These are phyloP conservation scores for Shiraia sp. DNA, from an alignment of 2,329 filamentous ascomycete species.

Conservation along the genomic window DNA sequence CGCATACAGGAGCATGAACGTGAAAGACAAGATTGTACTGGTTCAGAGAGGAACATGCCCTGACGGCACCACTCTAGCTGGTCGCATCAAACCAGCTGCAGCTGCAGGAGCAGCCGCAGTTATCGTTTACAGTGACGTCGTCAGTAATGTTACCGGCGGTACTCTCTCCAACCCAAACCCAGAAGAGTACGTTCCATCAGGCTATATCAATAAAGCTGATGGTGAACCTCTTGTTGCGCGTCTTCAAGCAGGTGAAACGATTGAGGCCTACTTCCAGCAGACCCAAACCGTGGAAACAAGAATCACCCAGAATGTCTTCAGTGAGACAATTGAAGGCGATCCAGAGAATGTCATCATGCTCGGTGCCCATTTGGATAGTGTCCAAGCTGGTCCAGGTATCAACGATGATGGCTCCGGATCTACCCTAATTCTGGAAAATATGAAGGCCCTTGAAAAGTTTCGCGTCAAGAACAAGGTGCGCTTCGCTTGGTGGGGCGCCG, in stretches of 20 bases:
- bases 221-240: slow-evolving; percentile 47
- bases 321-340: slow-evolving; percentile 45
- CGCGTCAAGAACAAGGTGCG: slow-evolving; percentile 47
- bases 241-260: slow-evolving; percentile 46
- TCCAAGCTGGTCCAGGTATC: slow-evolving; percentile 45
- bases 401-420: slow-evolving; percentile 49
- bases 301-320: slow-evolving; percentile 52
- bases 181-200: slow-evolving; percentile 40
- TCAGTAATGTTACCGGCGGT: slow-evolving; percentile 45
- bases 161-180: slow-evolving; percentile 46
- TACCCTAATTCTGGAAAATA: slow-evolving; percentile 44
- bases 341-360: slow-evolving; percentile 44
- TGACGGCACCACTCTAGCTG: slow-evolving; percentile 47
- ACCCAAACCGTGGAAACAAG: slow-evolving; percentile 54
- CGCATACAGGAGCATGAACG: slow-evolving; percentile 45
- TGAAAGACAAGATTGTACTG: slow-evolving; percentile 48
- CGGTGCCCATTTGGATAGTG: slow-evolving; percentile 45
- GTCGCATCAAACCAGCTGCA: slow-evolving; percentile 46
- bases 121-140: slow-evolving; percentile 48
- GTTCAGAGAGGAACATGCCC: slow-evolving; percentile 49
- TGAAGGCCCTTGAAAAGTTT: slow-evolving; percentile 43
- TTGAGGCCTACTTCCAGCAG: slow-evolving; percentile 50
- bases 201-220: slow-evolving; percentile 51
- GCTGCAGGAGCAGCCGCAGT: slow-evolving; percentile 48
- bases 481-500: slow-evolving; percentile 47